Evolutionary conservation across 2,329 filamentous ascomycete genomes (phyloP).

Genomic region (Mycogone perniciosa): DNA sequence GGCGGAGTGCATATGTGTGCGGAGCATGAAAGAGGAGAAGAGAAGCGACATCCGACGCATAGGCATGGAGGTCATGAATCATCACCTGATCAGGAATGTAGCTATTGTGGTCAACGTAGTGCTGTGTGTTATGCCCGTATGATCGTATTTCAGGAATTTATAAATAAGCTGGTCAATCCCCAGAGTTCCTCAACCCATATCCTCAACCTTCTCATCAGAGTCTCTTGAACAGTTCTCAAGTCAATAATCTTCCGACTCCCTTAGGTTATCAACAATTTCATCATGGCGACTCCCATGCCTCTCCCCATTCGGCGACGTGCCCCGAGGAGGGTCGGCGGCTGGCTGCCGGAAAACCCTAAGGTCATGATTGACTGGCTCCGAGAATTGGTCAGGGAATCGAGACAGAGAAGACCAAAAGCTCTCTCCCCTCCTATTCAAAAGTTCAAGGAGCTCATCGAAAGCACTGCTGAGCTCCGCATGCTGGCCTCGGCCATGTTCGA

Average conservation of each 20-base stretch:
- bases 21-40: background rate
- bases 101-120: too few species aligned
- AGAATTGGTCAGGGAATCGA: constrained; percentile 5
- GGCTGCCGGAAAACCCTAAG: constrained; percentile 7
- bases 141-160: background rate
- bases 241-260: background rate
- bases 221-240: background rate
- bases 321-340: constrained; percentile 6
- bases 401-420: background rate
- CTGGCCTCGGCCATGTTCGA: constrained; percentile 18
- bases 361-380: constrained; percentile 1
- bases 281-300: background rate
- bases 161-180: background rate
- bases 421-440: background rate
- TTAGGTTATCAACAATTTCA: background rate
- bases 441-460: constrained; percentile 13
- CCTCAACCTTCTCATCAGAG: too few species aligned
- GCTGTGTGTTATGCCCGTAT: too few species aligned
- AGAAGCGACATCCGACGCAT: background rate
- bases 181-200: background rate
- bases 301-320: background rate
- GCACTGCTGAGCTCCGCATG: constrained; percentile 19
- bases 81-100: too few species aligned
- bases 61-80: background rate
- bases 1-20: background rate